Conservation (phyloP, 1,139 yeast genomes). For the Pichia sp. region DNA sequence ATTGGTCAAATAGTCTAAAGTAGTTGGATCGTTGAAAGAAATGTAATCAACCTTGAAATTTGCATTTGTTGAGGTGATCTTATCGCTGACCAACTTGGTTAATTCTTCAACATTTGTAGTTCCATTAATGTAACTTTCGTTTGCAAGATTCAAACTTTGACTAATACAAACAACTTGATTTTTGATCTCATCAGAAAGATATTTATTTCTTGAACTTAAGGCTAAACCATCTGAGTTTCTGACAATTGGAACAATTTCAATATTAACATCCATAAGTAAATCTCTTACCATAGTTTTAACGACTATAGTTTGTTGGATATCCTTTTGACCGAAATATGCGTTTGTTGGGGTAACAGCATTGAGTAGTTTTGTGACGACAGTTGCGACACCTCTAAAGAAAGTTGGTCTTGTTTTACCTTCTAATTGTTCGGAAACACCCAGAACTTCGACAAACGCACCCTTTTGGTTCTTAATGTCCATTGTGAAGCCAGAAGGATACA, state of each 20-base stretch:
- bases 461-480: slow-evolving; percentile 58
- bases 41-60: slow-evolving; percentile 69
- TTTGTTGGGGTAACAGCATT: slow-evolving; percentile 71
- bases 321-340: slow-evolving; percentile 95
- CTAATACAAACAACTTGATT: slow-evolving; percentile 56
- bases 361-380: slow-evolving; percentile 82
- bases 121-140: slow-evolving; percentile 27
- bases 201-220: slow-evolving; percentile 84
- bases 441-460: slow-evolving; percentile 85
- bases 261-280: slow-evolving; percentile 61
- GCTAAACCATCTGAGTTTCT: slow-evolving; percentile 80
- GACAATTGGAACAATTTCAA: slow-evolving; percentile 69
- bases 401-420: slow-evolving; percentile 90
- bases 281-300: slow-evolving; percentile 74
- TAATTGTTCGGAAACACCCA: slow-evolving; percentile 80
- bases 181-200: slow-evolving; percentile 54
- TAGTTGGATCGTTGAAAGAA: slow-evolving; percentile 68
- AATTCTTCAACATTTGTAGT: slow-evolving; percentile 29
- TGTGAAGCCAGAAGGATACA: slow-evolving; percentile 91
- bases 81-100: slow-evolving; percentile 29
- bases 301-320: slow-evolving; percentile 90
- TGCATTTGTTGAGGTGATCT: slow-evolving; percentile 24
- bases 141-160: slow-evolving; percentile 48
- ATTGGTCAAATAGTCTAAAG: slow-evolving; percentile 51
- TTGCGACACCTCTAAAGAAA: slow-evolving; percentile 95